Base-by-base conservation (phyloP, 495 filamentous ascomycete species). In the Xylaria flabelliformis region DNA sequence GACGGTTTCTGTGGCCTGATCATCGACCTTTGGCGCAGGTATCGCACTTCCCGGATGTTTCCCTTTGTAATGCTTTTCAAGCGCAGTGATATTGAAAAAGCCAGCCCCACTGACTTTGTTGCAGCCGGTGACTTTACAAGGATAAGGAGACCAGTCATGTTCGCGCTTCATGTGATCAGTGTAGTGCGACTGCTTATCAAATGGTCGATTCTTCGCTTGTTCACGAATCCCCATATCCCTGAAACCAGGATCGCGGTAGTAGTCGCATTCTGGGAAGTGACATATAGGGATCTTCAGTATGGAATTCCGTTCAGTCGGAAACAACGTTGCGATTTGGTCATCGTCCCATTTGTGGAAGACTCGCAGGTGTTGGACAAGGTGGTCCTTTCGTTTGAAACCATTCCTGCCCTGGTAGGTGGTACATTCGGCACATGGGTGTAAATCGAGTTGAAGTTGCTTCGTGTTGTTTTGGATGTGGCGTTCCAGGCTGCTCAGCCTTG, bases 131-230 rank as follows among this genome's bases (percentile, higher is more conserved):
- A 53, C 21, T 53, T 53, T 53, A 21, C 50, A 53, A 53, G 50
- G 50, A 53, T 53, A 53, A 13, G 50, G 50, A 13, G 50, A 53
- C 50, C 50, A 53, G 50, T 53, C 50, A 13, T 53, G 50, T 26
- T 53, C 50, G 21, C 21, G 50, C 10, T 53, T 53, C 50, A 53
- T 53, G 19, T 53, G 50, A 26, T 53, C 21, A 26, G 50, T 53
- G 19, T 53, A 53, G n/a, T 53, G 50, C 50, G 50, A 53, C 50
- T 53, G 50, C 5, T 24, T 53, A 53, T 53, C 50, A 53, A 53
- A 53, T 3, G 50, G 50, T 26, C 50, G 50, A 26, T 53, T 53
- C 21, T 12, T 15, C 21, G 24, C 21, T 21, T 26, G 50, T 53
- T 53, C 50, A 1, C 21, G 50, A 26, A 53, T n/a, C 10, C 50